phyloP scores from a whole-genome alignment of 441 rosid species.

The Populus trichocarpa region DNA sequence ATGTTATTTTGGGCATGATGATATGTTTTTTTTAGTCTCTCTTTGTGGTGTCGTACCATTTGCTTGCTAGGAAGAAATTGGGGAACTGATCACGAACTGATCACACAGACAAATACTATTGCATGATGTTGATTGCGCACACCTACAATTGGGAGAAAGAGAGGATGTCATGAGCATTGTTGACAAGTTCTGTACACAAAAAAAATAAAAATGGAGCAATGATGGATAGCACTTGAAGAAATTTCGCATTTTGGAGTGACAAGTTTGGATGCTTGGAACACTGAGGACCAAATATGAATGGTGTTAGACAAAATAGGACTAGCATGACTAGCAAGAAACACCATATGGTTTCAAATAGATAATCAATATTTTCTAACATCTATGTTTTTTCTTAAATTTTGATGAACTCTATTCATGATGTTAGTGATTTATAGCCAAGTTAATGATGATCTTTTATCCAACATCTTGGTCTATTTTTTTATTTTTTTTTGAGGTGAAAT shows the following conservation, averaged over 20 bases:
- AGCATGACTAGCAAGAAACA: not conserved
- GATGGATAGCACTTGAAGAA: not conserved
- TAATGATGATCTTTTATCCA: too few relatives aligned
- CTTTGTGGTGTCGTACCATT: conserved; percentile 18
- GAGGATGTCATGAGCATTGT: not conserved
- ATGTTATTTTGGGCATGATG: conserved; percentile 10
- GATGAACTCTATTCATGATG: too few relatives aligned
- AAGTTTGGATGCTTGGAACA: not conserved
- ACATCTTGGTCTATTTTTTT: not conserved
- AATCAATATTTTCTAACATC: not conserved
- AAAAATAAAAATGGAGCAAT: not conserved
- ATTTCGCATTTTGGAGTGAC: not conserved
- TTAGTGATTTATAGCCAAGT: too few relatives aligned
- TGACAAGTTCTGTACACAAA: not conserved
- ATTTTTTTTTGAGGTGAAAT: not conserved
- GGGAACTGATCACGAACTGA: not conserved
- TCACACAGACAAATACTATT: conserved; percentile 6
- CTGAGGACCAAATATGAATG: not conserved
- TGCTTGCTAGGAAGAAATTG: conserved; percentile 14
- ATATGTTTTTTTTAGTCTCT: not conserved
- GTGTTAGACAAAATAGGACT: not conserved
- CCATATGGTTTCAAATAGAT: not conserved
- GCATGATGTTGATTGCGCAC: conserved; percentile 14
- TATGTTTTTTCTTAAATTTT: too few relatives aligned
- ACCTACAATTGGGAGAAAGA: not conserved